These are phyloP conservation scores for Fusarium sacchari DNA, from an alignment of 2,329 filamentous ascomycete genomes.

Conservation along the genomic window DNA sequence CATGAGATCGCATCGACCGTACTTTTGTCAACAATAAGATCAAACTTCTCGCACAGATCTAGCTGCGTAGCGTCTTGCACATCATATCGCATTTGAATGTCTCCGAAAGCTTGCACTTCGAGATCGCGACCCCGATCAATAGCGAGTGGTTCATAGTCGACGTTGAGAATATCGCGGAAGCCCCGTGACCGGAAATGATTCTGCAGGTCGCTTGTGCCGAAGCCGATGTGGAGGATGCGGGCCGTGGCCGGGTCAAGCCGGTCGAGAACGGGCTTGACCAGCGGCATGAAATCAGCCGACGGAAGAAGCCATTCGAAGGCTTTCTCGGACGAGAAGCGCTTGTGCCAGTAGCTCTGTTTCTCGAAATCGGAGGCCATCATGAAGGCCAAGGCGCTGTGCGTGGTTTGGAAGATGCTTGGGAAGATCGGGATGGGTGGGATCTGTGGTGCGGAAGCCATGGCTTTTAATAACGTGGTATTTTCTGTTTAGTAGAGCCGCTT, in stretches of 20 bases:
- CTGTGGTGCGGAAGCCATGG: constrained; percentile 31
- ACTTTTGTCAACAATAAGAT: constrained; percentile 61
- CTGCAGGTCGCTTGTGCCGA: constrained; percentile 61
- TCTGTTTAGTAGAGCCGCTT: constrained; percentile 17
- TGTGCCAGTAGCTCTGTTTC: constrained; percentile 61
- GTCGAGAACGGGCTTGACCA: constrained; percentile 53
- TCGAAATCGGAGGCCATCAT: constrained; percentile 55
- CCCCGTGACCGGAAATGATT: constrained; percentile 56
- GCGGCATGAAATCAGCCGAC: constrained; percentile 53
- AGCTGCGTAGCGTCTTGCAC: constrained; percentile 59
- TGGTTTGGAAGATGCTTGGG: constrained; percentile 19
- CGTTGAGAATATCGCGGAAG: constrained; percentile 57
- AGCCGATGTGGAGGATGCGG: constrained; percentile 58
- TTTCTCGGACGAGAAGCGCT: constrained; percentile 57
- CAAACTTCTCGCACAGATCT: constrained; percentile 43
- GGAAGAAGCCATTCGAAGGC: constrained; percentile 60
- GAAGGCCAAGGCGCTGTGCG: constrained; percentile 13
- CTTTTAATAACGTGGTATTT: constrained; percentile 11
- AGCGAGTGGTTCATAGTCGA: constrained; percentile 62
- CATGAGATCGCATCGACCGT: constrained; percentile 61
- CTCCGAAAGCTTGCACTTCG: constrained; percentile 55
- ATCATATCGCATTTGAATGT: constrained; percentile 55
- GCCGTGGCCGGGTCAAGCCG: constrained; percentile 39
- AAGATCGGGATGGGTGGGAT: constrained; percentile 34
- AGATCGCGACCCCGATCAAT: constrained; percentile 54